These are phyloP conservation scores for Mrakia frigida DNA, from an alignment of 768 basidiomycete genomes.

Conservation along the genomic window DNA sequence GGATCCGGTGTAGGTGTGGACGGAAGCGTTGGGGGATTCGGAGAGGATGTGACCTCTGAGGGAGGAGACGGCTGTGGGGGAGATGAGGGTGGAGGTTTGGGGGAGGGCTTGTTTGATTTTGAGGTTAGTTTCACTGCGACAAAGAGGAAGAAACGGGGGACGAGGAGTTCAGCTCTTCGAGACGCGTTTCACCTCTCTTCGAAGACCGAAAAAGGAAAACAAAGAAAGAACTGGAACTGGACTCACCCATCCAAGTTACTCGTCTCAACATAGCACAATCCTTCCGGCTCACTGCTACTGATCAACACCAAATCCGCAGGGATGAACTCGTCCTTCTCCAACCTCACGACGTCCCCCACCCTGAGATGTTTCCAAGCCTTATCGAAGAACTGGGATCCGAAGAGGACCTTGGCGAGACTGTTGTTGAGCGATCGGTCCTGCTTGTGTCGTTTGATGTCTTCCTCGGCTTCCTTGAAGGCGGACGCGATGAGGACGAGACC, in stretches of 20 bases:
- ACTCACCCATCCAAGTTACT: conserved; percentile 90
- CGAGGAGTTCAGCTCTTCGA: not conserved
- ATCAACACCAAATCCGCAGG: conserved; percentile 88
- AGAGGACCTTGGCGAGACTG: conserved; percentile 68
- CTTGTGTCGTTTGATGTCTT: conserved; percentile 96
- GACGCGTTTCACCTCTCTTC: not conserved
- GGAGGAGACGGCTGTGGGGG: conserved; percentile 65
- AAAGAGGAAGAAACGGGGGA: not conserved
- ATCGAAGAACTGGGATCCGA: conserved; percentile 58
- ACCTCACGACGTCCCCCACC: conserved; percentile 86
- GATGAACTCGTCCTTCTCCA: conserved; percentile 89
- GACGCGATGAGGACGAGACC: conserved; percentile 82
- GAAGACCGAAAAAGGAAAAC: too few relatives aligned
- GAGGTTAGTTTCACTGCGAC: conserved; percentile 84
- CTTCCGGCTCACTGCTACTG: conserved; percentile 90
- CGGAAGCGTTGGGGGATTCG: conserved; percentile 94
- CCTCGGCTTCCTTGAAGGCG: conserved; percentile 90
- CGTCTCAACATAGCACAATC: conserved; percentile 95
- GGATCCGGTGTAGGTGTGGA: conserved; percentile 82
- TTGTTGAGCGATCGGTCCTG: conserved; percentile 89
- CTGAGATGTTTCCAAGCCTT: conserved; percentile 82
- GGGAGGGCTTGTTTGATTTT: conserved; percentile 96
- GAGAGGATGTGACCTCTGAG: conserved; percentile 81
- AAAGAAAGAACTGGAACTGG: not conserved
- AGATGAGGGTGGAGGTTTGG: conserved; percentile 69